phyloP scores from a whole-genome alignment of 2,329 filamentous ascomycete species.

The Fusarium keratoplasticum region DNA sequence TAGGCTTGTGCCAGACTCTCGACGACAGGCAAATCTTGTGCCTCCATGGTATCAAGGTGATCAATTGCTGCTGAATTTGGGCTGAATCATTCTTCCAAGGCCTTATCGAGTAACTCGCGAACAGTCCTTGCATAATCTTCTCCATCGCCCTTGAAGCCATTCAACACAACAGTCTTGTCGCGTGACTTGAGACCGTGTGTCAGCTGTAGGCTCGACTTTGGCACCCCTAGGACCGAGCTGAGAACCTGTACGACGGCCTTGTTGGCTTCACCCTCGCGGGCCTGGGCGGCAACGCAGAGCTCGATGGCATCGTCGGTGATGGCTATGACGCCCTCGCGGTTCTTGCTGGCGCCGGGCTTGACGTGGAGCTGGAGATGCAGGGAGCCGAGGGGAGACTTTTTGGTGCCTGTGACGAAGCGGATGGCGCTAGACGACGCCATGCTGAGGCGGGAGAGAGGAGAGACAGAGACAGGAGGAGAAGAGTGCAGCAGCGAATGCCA shows the following conservation, averaged over 20 bases:
- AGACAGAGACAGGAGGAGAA: not conserved
- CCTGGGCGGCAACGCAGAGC: constrained; percentile 73
- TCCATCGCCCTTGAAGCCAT: constrained; percentile 49
- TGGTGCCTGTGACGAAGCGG: constrained; percentile 60
- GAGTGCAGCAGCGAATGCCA: constrained; percentile 24
- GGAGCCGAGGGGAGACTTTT: constrained; percentile 57
- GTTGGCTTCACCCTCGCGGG: constrained; percentile 77
- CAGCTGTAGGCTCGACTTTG: constrained; percentile 73
- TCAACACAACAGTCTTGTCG: constrained; percentile 69
- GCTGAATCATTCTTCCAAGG: constrained; percentile 29
- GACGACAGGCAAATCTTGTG: not conserved
- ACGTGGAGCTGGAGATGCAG: constrained; percentile 74
- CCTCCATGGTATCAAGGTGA: not conserved
- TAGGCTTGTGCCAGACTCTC: not conserved
- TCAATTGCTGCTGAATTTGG: not conserved
- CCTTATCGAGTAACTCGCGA: constrained; percentile 44
- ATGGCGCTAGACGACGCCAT: constrained; percentile 52
- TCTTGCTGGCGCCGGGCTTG: constrained; percentile 72
- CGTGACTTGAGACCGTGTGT: constrained; percentile 72
- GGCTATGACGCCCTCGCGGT: constrained; percentile 69
- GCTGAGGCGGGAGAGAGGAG: constrained; percentile 1
- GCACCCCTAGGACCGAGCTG: constrained; percentile 68
- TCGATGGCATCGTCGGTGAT: constrained; percentile 69
- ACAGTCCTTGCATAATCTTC: constrained; percentile 43
- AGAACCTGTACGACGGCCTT: constrained; percentile 72